Base-by-base conservation (phyloP, 176 grass and related monocot species). In the Ensete ventricosum region DNA sequence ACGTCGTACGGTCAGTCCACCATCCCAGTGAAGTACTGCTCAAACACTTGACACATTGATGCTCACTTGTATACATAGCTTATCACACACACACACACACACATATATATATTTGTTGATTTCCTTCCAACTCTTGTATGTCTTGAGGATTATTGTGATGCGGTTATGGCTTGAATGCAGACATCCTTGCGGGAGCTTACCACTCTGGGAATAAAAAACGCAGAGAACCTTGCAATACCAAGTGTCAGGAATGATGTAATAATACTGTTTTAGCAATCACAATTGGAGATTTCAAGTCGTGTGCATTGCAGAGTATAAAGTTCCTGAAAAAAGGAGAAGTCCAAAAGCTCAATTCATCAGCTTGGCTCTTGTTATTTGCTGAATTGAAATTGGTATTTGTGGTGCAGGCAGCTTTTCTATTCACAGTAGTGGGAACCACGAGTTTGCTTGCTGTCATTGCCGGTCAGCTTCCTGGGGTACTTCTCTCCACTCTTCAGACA, bases 181-280 rank as follows among this genome's bases (percentile, higher is more conserved):
- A 97, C 94, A 53, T 93, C 90, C 79, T 81, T 97, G 78, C 80
- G 90, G 64, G 94, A 97, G 69, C 83, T 97, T 24, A 93, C 90
- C 9, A 87, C 74, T 14, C 90, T 97, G 25, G 94, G 94, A 66
- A 87, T 97, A 53, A 90, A 93, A 81, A 97, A 97, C 25, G 93
- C 93, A 14, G 94, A 98, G 80, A 93, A 93, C 65, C 81, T 93
- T 17, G 90, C 89, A n/a, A 98, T 98, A 77, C 94, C 90, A 43
- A 98, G 90, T 52, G 90, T 93, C 16, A 91, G 94, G 53, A 93
- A 98, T 79, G 94, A 93, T 81, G 94, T 92, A 87, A 88, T 82
- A n/a, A 50, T 20, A 16, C n/a, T 27, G 26, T 14, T 50, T 34
- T 4, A 34, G 3, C 29, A 34, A 34, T 34, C 29, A 43, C 34